Conservation (phyloP, 306 rosid species). For the Vicia faba region DNA sequence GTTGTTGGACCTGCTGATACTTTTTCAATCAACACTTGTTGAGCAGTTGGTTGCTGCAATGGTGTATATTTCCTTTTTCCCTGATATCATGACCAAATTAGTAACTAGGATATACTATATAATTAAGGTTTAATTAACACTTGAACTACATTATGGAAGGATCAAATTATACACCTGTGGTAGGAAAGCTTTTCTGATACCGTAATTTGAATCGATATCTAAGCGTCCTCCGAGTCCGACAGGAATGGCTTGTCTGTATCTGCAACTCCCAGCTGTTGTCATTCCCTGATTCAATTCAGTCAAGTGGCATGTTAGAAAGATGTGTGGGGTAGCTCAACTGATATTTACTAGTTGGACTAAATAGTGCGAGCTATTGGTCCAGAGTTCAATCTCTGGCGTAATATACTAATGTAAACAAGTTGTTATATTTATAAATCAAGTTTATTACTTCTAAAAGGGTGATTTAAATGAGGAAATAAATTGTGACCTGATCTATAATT, state of each 20-base stretch:
- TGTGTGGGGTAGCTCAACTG: too few relatives aligned
- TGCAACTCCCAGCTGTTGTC: constrained; percentile 70
- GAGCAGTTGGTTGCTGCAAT: constrained; percentile 66
- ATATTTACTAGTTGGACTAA: too few relatives aligned
- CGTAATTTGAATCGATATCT: constrained; percentile 72
- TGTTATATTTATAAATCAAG: too few relatives aligned
- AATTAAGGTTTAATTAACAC: neutral
- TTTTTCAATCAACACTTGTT: constrained; percentile 84
- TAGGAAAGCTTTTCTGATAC: constrained; percentile 76
- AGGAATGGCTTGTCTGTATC: constrained; percentile 81
- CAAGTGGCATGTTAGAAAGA: neutral
- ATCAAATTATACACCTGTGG: constrained; percentile 63
- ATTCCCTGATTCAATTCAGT: constrained; percentile 52
- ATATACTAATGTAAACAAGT: too few relatives aligned
- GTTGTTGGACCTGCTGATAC: constrained; percentile 77
- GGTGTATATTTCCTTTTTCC: constrained; percentile 76
- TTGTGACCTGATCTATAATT: constrained; percentile 67
- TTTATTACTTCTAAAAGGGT: too few relatives aligned
- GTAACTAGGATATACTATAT: constrained; percentile 7
- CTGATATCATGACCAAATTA: constrained; percentile 47
- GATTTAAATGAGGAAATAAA: neutral
- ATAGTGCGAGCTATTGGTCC: too few relatives aligned
- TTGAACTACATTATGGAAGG: too few relatives aligned
- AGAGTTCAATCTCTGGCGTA: too few relatives aligned
- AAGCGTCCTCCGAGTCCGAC: constrained; percentile 80